phyloP scores from a whole-genome alignment of 225 moss, liverwort and hornwort species.

The Polytrichum commune region DNA sequence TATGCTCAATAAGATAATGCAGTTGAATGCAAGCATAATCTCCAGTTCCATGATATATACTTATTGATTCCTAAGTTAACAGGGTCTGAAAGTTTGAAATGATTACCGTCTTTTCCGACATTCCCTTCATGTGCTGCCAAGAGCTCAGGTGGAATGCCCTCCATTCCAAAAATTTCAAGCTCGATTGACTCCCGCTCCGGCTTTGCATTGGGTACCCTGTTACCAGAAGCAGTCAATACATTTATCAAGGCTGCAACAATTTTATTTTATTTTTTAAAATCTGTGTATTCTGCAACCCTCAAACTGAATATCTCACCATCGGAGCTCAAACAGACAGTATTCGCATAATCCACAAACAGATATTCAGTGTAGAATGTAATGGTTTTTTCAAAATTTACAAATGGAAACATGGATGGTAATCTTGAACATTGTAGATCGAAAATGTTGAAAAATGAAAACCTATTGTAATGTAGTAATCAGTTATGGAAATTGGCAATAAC shows the following conservation, averaged over 20 bases:
- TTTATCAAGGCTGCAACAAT: too few species aligned
- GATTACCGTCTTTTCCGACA: conserved; percentile 33
- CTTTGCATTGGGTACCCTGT: conserved; percentile 67
- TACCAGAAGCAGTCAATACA: not conserved
- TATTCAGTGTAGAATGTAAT: too few species aligned
- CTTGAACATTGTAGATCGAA: not conserved
- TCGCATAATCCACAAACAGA: too few species aligned
- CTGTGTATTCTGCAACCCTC: too few species aligned
- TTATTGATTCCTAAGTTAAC: not conserved
- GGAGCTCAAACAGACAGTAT: too few species aligned
- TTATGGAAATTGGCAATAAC: too few species aligned
- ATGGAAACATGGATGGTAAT: not conserved
- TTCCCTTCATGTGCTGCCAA: conserved; percentile 50
- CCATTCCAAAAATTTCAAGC: conserved; percentile 68
- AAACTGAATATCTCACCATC: too few species aligned
- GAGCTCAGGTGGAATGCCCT: conserved; percentile 60
- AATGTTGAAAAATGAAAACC: not conserved
- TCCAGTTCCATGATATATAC: not conserved
- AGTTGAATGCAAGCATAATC: not conserved
- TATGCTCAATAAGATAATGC: too few species aligned
- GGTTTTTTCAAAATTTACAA: too few species aligned
- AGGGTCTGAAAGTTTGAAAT: too few species aligned
- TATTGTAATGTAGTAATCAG: too few species aligned
- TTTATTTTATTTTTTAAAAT: too few species aligned
- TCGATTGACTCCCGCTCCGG: conserved; percentile 64